Evolutionary conservation across 2,329 filamentous ascomycete genomes (phyloP).

Genomic region (Claviceps sp.): DNA sequence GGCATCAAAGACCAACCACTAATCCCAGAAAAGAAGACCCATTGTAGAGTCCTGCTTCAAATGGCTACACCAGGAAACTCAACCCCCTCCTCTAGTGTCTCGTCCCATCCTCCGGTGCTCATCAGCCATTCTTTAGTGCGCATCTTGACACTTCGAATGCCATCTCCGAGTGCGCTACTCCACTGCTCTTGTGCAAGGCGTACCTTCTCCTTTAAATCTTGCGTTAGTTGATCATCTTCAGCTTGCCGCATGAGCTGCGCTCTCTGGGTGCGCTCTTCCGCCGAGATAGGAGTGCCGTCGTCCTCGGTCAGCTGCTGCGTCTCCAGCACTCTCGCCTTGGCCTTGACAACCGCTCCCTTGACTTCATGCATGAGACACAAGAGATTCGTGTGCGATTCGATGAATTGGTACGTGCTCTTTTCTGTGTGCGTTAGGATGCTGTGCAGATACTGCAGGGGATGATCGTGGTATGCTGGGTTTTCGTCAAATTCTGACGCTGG

Average conservation of each 20-base stretch:
- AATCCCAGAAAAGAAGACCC: not conserved
- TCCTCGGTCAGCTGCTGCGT: conserved; percentile 44
- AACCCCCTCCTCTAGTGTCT: conserved; percentile 47
- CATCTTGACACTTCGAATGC: conserved; percentile 59
- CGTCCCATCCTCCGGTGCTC: conserved; percentile 78
- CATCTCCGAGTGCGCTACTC: conserved; percentile 71
- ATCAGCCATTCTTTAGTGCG: conserved; percentile 61
- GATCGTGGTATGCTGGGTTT: conserved; percentile 66
- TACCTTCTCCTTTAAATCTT: conserved; percentile 88
- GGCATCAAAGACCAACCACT: no score
- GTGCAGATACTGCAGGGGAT: conserved; percentile 84
- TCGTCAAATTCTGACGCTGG: conserved; percentile 69
- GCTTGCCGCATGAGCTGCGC: conserved; percentile 45
- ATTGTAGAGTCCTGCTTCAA: not conserved
- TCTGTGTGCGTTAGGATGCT: conserved; percentile 74
- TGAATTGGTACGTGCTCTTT: conserved; percentile 92
- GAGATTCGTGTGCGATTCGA: conserved; percentile 85
- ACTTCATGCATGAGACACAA: conserved; percentile 86
- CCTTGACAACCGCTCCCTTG: conserved; percentile 61
- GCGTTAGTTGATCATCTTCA: conserved; percentile 60
- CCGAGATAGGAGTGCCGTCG: conserved; percentile 17
- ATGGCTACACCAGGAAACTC: conserved; percentile 30
- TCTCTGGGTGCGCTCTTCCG: conserved; percentile 23
- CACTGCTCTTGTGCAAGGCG: conserved; percentile 83
- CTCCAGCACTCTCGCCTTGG: conserved; percentile 54